Evolutionary conservation across 352 stramenopile species (phyloP).

Genomic region (Phytophthora idaei): DNA sequence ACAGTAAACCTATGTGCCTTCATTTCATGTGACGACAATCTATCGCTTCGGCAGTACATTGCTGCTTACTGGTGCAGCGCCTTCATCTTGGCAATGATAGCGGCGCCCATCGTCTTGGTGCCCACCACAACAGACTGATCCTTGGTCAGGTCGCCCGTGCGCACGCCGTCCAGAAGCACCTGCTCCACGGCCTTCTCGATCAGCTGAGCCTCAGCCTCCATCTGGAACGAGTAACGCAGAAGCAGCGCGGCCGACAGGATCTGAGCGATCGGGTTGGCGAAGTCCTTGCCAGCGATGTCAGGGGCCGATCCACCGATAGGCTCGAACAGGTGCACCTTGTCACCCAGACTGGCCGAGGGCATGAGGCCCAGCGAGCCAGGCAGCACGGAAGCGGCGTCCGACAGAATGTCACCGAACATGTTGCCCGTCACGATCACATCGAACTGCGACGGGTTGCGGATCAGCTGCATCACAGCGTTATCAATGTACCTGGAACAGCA

Average conservation of each 20-base stretch:
- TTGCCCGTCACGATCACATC: conserved; percentile 99
- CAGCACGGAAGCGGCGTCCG: conserved; percentile 97
- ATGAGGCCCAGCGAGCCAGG: conserved; percentile 98
- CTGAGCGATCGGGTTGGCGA: conserved; percentile 97
- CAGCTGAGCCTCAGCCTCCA: conserved; percentile 77
- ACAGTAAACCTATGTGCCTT: conserved; percentile 25
- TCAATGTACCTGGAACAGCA: conserved; percentile 94
- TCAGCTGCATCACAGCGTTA: conserved; percentile 99
- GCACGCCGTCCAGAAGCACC: conserved; percentile 83
- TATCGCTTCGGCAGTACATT: conserved; percentile 14
- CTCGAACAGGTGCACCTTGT: conserved; percentile 96
- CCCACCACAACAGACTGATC: conserved; percentile 60
- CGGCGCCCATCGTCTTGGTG: conserved; percentile 77
- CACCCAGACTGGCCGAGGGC: conserved; percentile 95
- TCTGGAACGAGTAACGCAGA: conserved; percentile 94
- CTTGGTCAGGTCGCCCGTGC: conserved; percentile 86
- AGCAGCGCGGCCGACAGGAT: conserved; percentile 98
- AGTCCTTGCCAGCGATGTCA: conserved; percentile 96
- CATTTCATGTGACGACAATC: conserved; percentile 14
- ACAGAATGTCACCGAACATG: conserved; percentile 99
- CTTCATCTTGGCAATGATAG: conserved; percentile 83
- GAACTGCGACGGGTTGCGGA: conserved; percentile 98
- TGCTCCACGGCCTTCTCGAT: conserved; percentile 86
- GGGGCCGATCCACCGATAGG: conserved; percentile 98
- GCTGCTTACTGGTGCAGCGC: conserved; percentile 44